Evolutionary conservation across 371 early-diverging fungal genomes (phyloP).

Genomic region (Nematocida homosporus): DNA sequence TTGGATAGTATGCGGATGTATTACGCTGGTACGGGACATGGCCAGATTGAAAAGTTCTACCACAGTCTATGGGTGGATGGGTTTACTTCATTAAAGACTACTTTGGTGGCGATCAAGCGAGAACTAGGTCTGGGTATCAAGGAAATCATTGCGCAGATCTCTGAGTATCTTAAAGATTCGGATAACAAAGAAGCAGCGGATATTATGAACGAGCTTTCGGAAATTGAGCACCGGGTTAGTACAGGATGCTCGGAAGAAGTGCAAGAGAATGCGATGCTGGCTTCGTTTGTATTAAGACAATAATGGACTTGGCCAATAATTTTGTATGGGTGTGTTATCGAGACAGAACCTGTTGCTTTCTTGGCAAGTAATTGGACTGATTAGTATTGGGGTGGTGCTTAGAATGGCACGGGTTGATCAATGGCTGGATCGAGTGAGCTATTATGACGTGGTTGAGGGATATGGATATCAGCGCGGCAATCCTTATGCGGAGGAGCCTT

Average conservation of each 20-base stretch:
- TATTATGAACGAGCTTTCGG: conserved; percentile 58
- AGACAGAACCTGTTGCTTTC: no score
- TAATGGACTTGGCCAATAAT: neutral
- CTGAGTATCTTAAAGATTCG: conserved; percentile 43
- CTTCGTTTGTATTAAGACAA: conserved; percentile 55
- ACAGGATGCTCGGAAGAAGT: conserved; percentile 65
- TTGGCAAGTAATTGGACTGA: no score
- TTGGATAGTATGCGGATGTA: conserved; percentile 50
- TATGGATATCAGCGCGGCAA: conserved; percentile 31
- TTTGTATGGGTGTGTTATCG: neutral
- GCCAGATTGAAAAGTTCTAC: conserved; percentile 49
- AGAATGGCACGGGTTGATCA: neutral
- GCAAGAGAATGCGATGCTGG: conserved; percentile 61
- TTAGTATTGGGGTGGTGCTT: neutral
- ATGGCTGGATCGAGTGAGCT: conserved; percentile 5
- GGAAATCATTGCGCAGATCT: conserved; percentile 45
- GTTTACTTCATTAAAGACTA: conserved; percentile 21
- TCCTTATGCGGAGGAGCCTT: conserved; percentile 26
- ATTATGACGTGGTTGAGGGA: conserved; percentile 34
- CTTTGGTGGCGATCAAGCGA: conserved; percentile 10
- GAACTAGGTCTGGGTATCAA: conserved; percentile 41
- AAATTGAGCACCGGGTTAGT: conserved; percentile 60
- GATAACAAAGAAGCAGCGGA: conserved; percentile 45
- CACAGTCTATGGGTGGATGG: conserved; percentile 18
- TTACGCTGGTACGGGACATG: conserved; percentile 34